Evolutionary conservation across 306 rosid genomes (phyloP).

Genomic region (Phaseolus lunatus): DNA sequence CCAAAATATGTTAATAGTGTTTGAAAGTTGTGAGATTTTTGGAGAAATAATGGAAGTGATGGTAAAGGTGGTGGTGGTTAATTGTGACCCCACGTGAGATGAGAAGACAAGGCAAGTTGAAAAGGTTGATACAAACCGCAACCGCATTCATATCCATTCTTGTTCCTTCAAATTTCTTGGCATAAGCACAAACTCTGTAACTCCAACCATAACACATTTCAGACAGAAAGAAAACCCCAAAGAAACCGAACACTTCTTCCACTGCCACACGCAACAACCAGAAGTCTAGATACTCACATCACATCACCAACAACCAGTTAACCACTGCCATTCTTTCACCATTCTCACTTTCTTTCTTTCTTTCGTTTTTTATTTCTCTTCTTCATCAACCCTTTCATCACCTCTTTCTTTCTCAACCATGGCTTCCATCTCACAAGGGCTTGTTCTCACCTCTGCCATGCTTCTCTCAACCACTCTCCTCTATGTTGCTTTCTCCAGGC

Average conservation of each 20-base stretch:
- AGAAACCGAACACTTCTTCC: no score
- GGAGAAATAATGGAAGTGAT: no score
- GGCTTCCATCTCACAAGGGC: constrained; percentile 57
- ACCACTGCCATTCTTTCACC: constrained; percentile 30
- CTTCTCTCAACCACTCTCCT: constrained; percentile 60
- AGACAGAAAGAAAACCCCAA: neutral
- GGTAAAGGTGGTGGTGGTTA: no score
- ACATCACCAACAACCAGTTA: constrained; percentile 43
- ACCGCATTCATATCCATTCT: neutral
- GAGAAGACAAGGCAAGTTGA: neutral
- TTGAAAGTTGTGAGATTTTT: no score
- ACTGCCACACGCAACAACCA: neutral
- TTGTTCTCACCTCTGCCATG: constrained; percentile 68
- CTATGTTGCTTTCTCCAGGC: constrained; percentile 49
- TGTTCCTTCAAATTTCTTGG: no score
- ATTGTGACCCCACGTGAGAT: neutral
- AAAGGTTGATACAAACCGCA: neutral
- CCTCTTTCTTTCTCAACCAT: constrained; percentile 33
- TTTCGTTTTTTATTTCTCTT: neutral
- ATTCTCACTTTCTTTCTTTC: neutral
- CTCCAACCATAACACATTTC: neutral
- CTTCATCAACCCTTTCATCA: neutral
- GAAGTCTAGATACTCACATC: constrained; percentile 44
- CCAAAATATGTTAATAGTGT: no score
- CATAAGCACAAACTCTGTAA: no score